A percentile compares a stretch with the other conserved stretches of the same genome.
phyloP scores from a whole-genome alignment of 768 basidiomycete species.

The Dentipellis sp. region DNA sequence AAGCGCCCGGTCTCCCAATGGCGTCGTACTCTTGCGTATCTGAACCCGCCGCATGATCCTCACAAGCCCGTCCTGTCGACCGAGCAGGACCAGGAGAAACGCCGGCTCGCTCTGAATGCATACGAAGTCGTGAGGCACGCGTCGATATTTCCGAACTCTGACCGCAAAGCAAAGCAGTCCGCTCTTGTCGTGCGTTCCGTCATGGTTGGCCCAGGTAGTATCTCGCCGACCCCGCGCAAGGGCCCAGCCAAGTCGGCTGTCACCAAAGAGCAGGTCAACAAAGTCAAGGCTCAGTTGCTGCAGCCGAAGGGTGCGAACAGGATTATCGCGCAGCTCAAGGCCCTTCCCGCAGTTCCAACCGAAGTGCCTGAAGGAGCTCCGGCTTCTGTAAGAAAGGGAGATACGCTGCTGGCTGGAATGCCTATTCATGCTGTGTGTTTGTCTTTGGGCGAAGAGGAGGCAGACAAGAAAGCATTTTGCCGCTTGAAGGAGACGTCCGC shows the following conservation, averaged over 20 bases:
- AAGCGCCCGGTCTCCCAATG: background rate
- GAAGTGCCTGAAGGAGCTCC: conserved; percentile 23
- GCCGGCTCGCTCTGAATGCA: background rate
- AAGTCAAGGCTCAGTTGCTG: conserved; percentile 59
- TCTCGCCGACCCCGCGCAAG: conserved; percentile 18
- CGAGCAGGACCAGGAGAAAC: background rate
- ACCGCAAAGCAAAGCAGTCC: conserved; percentile 54
- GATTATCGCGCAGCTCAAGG: conserved; percentile 61
- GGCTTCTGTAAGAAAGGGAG: conserved; percentile 22
- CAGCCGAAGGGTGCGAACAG: conserved; percentile 59
- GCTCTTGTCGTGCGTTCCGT: conserved; percentile 57
- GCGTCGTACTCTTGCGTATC: background rate
- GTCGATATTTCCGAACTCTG: conserved; percentile 25
- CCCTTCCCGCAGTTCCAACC: conserved; percentile 41
- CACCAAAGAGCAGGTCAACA: conserved; percentile 45
- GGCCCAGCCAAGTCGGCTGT: conserved; percentile 26
- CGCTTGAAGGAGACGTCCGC: conserved; percentile 25
- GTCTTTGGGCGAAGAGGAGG: conserved; percentile 51
- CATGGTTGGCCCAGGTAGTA: conserved; percentile 43
- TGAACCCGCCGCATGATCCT: background rate
- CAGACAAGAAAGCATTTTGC: conserved; percentile 49
- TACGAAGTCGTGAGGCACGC: background rate
- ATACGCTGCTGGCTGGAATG: conserved; percentile 19
- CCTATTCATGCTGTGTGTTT: conserved; percentile 80
- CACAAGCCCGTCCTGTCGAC: background rate